A percentile compares a stretch with the other conserved stretches of the same genome.
Conservation (phyloP, 129 eudicot genomes). For the Heracleum sosnowskyi region DNA sequence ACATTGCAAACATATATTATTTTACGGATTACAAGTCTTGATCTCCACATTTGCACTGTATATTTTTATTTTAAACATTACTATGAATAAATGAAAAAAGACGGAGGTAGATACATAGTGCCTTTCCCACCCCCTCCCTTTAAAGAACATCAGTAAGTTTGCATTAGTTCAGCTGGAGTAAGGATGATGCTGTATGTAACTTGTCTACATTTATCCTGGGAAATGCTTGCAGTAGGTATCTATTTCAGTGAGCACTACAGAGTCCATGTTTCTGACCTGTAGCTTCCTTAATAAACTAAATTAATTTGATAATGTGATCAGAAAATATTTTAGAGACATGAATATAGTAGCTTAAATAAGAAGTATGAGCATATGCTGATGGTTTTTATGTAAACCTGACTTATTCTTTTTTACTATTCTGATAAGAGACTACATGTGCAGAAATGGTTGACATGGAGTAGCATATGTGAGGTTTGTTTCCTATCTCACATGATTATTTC, state of each 20-base stretch:
- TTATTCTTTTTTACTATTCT: background rate
- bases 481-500: constrained; percentile 6
- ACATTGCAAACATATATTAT: constrained; percentile 1
- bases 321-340: no score
- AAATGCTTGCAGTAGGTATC: background rate
- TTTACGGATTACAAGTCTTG: background rate
- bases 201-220: background rate
- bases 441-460: constrained; percentile 29
- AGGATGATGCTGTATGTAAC: background rate
- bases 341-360: background rate
- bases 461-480: constrained; percentile 54
- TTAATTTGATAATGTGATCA: no score
- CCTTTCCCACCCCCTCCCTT: background rate
- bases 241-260: background rate
- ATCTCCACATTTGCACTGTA: background rate
- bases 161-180: background rate
- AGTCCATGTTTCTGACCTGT: no score
- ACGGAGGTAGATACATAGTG: background rate
- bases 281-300: no score
- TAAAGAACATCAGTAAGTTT: background rate
- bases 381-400: no score
- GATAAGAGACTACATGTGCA: constrained; percentile 17
- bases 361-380: no score
- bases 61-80: background rate
- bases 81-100: background rate